A percentile compares a stretch with the other conserved stretches of the same genome.
Conservation (phyloP, 2,329 filamentous ascomycete species). For the Apiospora saccharicola region DNA sequence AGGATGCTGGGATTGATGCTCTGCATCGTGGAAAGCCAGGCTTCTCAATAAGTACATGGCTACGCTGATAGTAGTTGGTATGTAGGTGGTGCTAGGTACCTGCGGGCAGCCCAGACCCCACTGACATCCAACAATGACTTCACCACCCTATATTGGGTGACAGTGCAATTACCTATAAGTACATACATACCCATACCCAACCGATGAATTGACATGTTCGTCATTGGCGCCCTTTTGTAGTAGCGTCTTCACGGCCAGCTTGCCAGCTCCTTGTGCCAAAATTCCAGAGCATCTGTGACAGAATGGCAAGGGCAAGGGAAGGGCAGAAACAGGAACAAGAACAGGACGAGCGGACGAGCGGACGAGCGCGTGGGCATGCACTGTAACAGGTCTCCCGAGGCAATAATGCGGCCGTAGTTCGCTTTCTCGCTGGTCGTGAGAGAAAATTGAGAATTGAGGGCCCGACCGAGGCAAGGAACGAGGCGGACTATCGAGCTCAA, state of each 20-base stretch:
- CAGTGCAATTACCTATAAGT: conserved; percentile 15
- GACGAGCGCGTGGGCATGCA: neutral
- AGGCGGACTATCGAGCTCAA: conserved; percentile 16
- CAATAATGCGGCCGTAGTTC: conserved; percentile 13
- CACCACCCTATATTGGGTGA: conserved; percentile 18
- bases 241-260: neutral
- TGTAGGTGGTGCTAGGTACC: conserved; percentile 1
- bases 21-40: neutral
- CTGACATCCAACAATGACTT: conserved; percentile 18
- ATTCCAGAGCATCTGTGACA: neutral
- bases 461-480: conserved; percentile 6
- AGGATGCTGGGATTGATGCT: neutral
- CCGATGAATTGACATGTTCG: conserved; percentile 9
- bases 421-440: conserved; percentile 4
- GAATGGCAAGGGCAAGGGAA: neutral
- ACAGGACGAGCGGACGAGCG: no score
- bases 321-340: neutral
- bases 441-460: neutral
- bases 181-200: neutral
- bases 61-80: neutral
- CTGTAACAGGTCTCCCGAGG: neutral
- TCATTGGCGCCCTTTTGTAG: neutral
- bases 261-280: neutral
- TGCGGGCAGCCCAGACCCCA: neutral
- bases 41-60: neutral